A percentile compares a stretch with the other conserved stretches of the same genome.
These are phyloP conservation scores for Ballota nigra DNA, from an alignment of 257 asterid species.

Conservation along the genomic window DNA sequence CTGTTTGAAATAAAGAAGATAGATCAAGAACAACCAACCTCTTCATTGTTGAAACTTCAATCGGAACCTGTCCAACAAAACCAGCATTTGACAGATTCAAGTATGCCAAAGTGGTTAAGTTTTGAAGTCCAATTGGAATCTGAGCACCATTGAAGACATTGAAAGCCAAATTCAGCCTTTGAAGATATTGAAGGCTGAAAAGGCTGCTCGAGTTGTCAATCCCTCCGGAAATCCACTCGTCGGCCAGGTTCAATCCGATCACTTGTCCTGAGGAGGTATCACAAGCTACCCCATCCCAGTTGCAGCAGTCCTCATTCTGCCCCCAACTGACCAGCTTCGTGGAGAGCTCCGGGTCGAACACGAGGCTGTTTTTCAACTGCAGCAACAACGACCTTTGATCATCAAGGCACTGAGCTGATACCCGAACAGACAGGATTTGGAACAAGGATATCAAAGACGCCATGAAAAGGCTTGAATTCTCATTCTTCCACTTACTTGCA, in stretches of 20 bases:
- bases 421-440: slow-evolving; percentile 13
- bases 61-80: slow-evolving; percentile 46
- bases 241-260: slow-evolving; percentile 36
- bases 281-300: slow-evolving; percentile 58
- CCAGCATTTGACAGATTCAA: slow-evolving; percentile 57
- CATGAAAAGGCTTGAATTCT: slow-evolving; percentile 38
- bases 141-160: slow-evolving; percentile 28
- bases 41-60: slow-evolving; percentile 33
- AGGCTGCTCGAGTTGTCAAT: slow-evolving; percentile 40
- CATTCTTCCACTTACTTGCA: slow-evolving; percentile 33
- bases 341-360: slow-evolving; percentile 13
- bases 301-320: slow-evolving; percentile 44
- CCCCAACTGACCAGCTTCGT: slow-evolving; percentile 43
- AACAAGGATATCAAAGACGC: slow-evolving; percentile 30
- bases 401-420: slow-evolving; percentile 40
- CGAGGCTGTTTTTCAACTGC: slow-evolving; percentile 36
- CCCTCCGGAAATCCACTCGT: slow-evolving; percentile 33
- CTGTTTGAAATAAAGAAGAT: slow-evolving; percentile 22
- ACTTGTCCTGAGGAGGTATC: slow-evolving; percentile 51
- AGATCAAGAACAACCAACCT: slow-evolving; percentile 46
- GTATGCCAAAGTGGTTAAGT: slow-evolving; percentile 36
- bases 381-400: slow-evolving; percentile 42
- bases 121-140: slow-evolving; percentile 42
- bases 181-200: slow-evolving; percentile 36
- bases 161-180: slow-evolving; percentile 44